Base-by-base conservation (phyloP, 257 asterid genomes). In the Solanum etuberosum region DNA sequence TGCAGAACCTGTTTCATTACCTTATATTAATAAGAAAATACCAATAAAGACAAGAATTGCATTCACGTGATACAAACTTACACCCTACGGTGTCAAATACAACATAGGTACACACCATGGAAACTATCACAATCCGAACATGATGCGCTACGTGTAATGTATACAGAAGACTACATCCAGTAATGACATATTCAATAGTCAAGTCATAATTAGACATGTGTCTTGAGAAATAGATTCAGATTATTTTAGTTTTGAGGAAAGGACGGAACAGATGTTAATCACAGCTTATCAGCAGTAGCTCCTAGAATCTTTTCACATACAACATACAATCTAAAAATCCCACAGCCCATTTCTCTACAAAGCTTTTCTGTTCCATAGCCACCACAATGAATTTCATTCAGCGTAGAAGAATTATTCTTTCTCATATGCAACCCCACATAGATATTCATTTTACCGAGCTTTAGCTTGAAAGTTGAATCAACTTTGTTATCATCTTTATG, bases 1-100 rank as follows among this genome's bases (percentile, higher is more conserved):
- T 85, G 99, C 99, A 85, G 99, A 96, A 87, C 99, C 99, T 96
- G 94, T 88, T 84, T 48, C 80, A 88, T 85, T 83, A 70, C 87
- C 83, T 87, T 84, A 76, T 86, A 46, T 61, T 59, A 65, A 46
- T 80, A 46, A 80, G 68, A 78, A 32, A 32, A 67, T 40, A 84
- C 77, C 38, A 85, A 85, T 31, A 68, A 43, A 37, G 46, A 18
- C n/a, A 27, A 72, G 63, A 84, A 54, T 35, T 59, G 27, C 29
- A 25, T 51, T 71, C 67, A 78, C 40, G 1, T 43, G 9, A 81
- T 48, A 31, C 29, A 78, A 31, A 31, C 65, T 48, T 46, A 48
- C 43, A 81, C 68, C 68, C 43, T 46, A 81, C 20, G 84, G 16
- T 43, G 63, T 78, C 63, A 78, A 78, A 78, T 59, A 43, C n/a